Evolutionary conservation across 2,329 filamentous ascomycete genomes (phyloP).

Genomic region (Ramularia endophylla): DNA sequence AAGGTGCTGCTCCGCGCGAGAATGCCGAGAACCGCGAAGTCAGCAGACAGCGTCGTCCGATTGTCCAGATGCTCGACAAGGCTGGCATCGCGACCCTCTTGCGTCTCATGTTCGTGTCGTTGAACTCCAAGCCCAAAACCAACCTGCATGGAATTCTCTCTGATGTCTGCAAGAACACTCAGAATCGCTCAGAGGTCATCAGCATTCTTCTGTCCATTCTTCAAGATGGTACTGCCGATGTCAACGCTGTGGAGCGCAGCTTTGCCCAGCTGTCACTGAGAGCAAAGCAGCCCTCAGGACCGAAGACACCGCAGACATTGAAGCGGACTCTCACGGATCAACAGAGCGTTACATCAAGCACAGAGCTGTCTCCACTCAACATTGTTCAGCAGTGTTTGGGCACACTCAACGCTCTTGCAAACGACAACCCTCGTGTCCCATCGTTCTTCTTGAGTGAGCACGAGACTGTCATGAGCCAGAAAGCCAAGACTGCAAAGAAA

Average conservation of each 20-base stretch:
- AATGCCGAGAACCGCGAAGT: constrained; percentile 28
- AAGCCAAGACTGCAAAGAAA: constrained; percentile 68
- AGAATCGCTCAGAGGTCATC: constrained; percentile 89
- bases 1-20: constrained; percentile 19
- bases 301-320: constrained; percentile 74
- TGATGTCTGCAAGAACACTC: constrained; percentile 92
- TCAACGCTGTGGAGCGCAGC: constrained; percentile 89
- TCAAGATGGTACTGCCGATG: constrained; percentile 90
- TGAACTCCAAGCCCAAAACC: constrained; percentile 77
- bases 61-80: constrained; percentile 96
- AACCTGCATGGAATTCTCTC: constrained; percentile 83
- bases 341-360: constrained; percentile 42
- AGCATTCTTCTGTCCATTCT: constrained; percentile 88
- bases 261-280: constrained; percentile 89
- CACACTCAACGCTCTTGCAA: constrained; percentile 74
- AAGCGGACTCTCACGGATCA: constrained; percentile 68
- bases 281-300: constrained; percentile 61
- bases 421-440: constrained; percentile 78
- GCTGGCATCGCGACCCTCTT: constrained; percentile 91
- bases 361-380: constrained; percentile 87
- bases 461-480: constrained; percentile 57
- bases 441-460: constrained; percentile 94
- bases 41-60: constrained; percentile 62
- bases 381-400: constrained; percentile 94
- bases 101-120: constrained; percentile 96